Base-by-base conservation (phyloP, 164 flowering plant genomes). In the Cinnamomum micranthum region DNA sequence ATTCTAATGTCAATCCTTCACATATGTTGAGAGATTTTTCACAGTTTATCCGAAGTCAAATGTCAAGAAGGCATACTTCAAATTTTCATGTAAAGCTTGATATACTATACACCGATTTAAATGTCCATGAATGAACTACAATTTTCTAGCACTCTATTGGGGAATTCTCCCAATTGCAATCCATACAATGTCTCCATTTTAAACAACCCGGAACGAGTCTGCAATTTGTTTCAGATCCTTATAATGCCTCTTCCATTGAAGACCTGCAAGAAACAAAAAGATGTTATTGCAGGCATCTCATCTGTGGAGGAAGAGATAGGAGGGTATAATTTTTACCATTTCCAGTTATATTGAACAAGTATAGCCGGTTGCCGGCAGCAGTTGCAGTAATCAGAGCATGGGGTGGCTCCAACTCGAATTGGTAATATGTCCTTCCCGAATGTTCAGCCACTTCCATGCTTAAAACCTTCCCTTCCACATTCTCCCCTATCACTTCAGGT, bases 321-420 rank as follows among this genome's bases (percentile, higher is more conserved):
- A 27, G 20, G 58, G 19, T 64, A 69, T 47, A 22, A n/a, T 31
- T 20, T 62, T 7, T 86, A 95, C 97, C 97, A 71, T 68, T 95
- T 72, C 84, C 97, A 35, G 92, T 90, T 35, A 95, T 85, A 70
- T 62, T 85, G 77, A 93, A 93, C 75, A 95, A 71, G 84, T 95
- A 95, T 14, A 95, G 92, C 22, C 99, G 91, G 73, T 95, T 95
- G 63, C 99, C 99, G 25, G 99, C 99, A 22, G 99, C 99, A 67
- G 99, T 95, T 25, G 97, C 95, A n/a, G 95, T 92, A 76, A 95
- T 93, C 27, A 95, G 82, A 14, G 65, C 85, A 81, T 95, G 99
- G 41, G 97, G 99, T 11, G 97, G 97, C 82, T 93, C 99, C 77
- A 95, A 74, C 82, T 95, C 99, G 66, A 62, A 95, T 74, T 86